These are phyloP conservation scores for Mycena belliarum DNA, from an alignment of 768 basidiomycete species.

Conservation along the genomic window DNA sequence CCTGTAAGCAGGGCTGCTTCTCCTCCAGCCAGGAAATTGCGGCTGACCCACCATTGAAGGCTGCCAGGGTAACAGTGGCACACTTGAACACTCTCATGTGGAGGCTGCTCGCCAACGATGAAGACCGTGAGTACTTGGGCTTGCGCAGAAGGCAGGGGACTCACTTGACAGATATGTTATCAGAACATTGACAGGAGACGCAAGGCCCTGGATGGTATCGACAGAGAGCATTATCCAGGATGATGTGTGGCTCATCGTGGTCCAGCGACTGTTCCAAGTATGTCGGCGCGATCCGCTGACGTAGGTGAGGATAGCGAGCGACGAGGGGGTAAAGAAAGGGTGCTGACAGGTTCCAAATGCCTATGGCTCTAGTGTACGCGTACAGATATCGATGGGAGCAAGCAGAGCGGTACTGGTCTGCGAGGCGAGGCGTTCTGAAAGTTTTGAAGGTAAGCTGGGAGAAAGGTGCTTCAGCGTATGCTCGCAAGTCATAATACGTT, in stretches of 20 bases:
- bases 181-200: constrained; percentile 28
- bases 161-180: constrained; percentile 31
- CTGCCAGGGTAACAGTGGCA: constrained; percentile 26
- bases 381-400: constrained; percentile 25
- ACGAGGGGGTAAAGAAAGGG: constrained; percentile 23
- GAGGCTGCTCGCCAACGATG: constrained; percentile 29
- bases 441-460: constrained; percentile 27
- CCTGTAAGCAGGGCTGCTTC: no score
- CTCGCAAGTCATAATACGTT: constrained; percentile 20
- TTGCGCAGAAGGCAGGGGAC: neutral
- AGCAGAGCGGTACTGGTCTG: constrained; percentile 27
- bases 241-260: constrained; percentile 17
- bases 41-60: constrained; percentile 30
- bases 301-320: constrained; percentile 25
- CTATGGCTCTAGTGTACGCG: no score
- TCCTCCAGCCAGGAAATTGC: no score
- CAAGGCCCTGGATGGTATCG: constrained; percentile 29
- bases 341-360: neutral
- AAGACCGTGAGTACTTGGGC: neutral
- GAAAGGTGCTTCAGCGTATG: neutral
- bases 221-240: constrained; percentile 25
- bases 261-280: constrained; percentile 21
- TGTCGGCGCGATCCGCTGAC: constrained; percentile 23
- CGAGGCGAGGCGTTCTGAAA: constrained; percentile 16
- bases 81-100: constrained; percentile 24